Evolutionary conservation across 176 grass and related monocot species (phyloP), one percentile per base, ranked within the genome.

Genomic region (Zea luxurians): DNA sequence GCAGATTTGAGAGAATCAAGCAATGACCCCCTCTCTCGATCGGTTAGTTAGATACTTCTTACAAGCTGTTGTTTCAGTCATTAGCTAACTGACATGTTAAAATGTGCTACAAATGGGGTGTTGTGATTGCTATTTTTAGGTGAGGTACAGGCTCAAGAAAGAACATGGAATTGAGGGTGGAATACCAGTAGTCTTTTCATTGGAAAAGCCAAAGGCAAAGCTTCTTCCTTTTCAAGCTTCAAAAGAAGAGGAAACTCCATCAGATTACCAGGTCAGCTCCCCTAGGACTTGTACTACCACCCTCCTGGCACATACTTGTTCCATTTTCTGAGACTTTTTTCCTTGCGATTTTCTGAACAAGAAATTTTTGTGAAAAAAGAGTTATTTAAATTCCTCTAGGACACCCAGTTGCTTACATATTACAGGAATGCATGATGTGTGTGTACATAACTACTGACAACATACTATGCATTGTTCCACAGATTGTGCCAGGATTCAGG

Each of bases 401-500:
- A 34, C 52, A 61, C 11, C 3, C 63, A 73, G 71, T 78, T 4
- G 6, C 48, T 67, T 76, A 8, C 52, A 70, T 73, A 57, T 47
- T 38, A 3, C 27, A 38, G 11, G 18, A 52, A 9, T 76, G 38
- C 20, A 38, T 6, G 38, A 50, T 71, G 20, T 76, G 34, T 44
- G 35, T 58, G 17, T 37, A 61, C 10, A 54, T 68, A 57, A 57
- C 35, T 67, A 11, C 46, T 88, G 15, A 64, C 63, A 43, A 38
- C 27, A 79, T 73, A 38, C 21, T 53, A 18, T 83, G 54, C 75
- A 70, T 80, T 54, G 38, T 77, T 69, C 54, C 76, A 48, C 74
- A 98, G 96, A 90, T 98, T 80, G 88, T 98, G 27, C 92, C 96
- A 54, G 92, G 92, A 81, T 98, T 98, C 38, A 94, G 96, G 88